phyloP scores from a whole-genome alignment of 2,329 filamentous ascomycete species.

The Penicillium brevicompactum region DNA sequence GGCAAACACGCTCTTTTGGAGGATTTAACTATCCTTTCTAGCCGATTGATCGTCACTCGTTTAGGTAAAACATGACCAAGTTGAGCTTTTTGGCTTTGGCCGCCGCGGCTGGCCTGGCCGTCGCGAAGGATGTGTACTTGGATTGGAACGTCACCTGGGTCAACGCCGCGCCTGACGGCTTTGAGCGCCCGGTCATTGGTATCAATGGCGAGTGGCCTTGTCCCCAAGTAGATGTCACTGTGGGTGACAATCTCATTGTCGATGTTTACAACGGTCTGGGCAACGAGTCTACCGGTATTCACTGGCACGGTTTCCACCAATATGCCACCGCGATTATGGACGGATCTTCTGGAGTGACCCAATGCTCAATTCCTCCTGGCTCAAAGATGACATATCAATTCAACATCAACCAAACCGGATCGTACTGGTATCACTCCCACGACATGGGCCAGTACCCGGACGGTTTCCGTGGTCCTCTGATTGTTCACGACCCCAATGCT shows the following conservation, averaged over 20 bases:
- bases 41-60: slow-evolving; percentile 19
- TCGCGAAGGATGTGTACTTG: slow-evolving; percentile 26
- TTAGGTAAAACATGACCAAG: slow-evolving; percentile 17
- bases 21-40: slow-evolving; percentile 19
- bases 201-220: slow-evolving; percentile 78
- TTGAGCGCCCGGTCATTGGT: slow-evolving; percentile 67
- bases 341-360: slow-evolving; percentile 65
- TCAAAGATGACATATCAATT: slow-evolving; percentile 70
- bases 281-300: slow-evolving; percentile 42
- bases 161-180: slow-evolving; percentile 70
- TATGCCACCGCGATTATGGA: slow-evolving; percentile 72
- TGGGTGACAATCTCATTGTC: slow-evolving; percentile 42
- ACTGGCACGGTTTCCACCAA: slow-evolving; percentile 72
- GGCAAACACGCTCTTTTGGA: slow-evolving; percentile 10
- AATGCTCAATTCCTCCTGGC: slow-evolving; percentile 68
- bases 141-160: slow-evolving; percentile 71
- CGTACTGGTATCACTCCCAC: slow-evolving; percentile 80
- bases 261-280: slow-evolving; percentile 44
- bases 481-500: slow-evolving; percentile 64
- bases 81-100: slow-evolving; percentile 21
- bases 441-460: slow-evolving; percentile 69
- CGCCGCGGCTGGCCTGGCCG: slow-evolving; percentile 18
- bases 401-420: slow-evolving; percentile 65
- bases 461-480: slow-evolving; percentile 65
- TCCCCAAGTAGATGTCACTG: slow-evolving; percentile 54